A percentile compares a stretch with the other conserved stretches of the same genome.
Conservation (phyloP, 441 rosid species). For the Jatropha multifida region DNA sequence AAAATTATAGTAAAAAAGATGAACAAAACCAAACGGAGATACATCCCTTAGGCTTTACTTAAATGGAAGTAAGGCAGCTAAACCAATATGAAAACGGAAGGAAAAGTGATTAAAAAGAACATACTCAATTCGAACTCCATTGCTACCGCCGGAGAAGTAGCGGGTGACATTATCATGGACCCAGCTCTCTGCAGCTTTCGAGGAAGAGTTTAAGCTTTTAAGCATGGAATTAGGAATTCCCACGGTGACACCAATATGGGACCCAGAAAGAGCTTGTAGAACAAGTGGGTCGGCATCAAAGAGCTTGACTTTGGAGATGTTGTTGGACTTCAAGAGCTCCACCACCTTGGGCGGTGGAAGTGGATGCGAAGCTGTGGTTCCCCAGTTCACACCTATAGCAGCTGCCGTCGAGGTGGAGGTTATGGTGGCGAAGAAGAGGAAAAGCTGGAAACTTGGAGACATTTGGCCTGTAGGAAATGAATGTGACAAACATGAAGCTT, state of each 20-base stretch:
- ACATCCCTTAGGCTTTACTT: too few relatives aligned
- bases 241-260: slow-evolving; percentile 60
- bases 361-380: slow-evolving; percentile 72
- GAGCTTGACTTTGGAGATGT: slow-evolving; percentile 65
- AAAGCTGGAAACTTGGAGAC: slow-evolving; percentile 24
- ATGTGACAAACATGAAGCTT: background rate
- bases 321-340: slow-evolving; percentile 81
- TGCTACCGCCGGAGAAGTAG: slow-evolving; percentile 47
- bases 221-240: slow-evolving; percentile 71
- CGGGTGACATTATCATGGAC: slow-evolving; percentile 96
- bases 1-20: background rate
- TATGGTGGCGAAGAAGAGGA: slow-evolving; percentile 29
- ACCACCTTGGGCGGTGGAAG: slow-evolving; percentile 74
- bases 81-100: background rate
- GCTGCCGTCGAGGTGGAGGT: slow-evolving; percentile 11
- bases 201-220: slow-evolving; percentile 62
- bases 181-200: slow-evolving; percentile 74
- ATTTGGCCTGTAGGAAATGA: background rate
- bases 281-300: slow-evolving; percentile 74
- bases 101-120: slow-evolving; percentile 17
- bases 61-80: background rate
- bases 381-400: slow-evolving; percentile 81
- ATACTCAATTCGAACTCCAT: slow-evolving; percentile 68
- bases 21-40: too few relatives aligned
- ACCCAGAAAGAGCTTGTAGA: slow-evolving; percentile 77